Evolutionary conservation across 2,329 filamentous ascomycete species (phyloP), one percentile per base, ranked within the genome.

Genomic region (Fusarium aywerte): DNA sequence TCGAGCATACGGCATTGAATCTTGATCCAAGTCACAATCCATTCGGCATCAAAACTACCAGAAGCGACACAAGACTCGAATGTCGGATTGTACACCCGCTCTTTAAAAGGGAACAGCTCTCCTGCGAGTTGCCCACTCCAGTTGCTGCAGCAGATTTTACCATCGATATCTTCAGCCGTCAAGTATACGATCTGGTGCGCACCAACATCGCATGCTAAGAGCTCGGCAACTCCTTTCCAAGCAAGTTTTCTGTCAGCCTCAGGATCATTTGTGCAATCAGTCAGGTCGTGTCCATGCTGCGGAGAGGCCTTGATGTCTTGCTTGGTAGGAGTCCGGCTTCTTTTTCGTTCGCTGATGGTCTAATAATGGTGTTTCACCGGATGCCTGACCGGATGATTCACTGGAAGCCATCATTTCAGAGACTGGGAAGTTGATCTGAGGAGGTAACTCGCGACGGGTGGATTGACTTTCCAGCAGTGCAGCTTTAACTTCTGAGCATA

Each of bases 21-120:
- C 18, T 64, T 65, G 15, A 68, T 65, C 79, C 79, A 82, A 4
- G 56, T 63, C 2, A 53, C 48, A 23, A 80, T 69, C 76, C 76
- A 80, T 5, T 69, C 68, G 10, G 75, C 62, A 38, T 80, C 73
- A 15, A 82, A 56, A 4, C 75, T 72, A 1, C 78, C 78, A 8
- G 54, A 65, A 0, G 75, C 79, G 62, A 78, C 76, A 42, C 80
- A 78, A 49, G 78, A 77, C 72, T 82, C 80, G 43, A 82, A 20
- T 12, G 76, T 77, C 8, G 36, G 43, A 7, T 58, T 33, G 44
- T 42, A 21, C 7, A 29, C 11, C 21, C 15, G 20, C 3, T 13
- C 5, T 4, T 15, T 3, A 8, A 18, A 2, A 11, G 36, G 42
- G 23, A 50, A 31, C 38, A 45, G 20, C 13, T 35, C 18, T 7